phyloP scores from a whole-genome alignment of 176 grass and related monocot genomes.

The Eleusine indica region DNA sequence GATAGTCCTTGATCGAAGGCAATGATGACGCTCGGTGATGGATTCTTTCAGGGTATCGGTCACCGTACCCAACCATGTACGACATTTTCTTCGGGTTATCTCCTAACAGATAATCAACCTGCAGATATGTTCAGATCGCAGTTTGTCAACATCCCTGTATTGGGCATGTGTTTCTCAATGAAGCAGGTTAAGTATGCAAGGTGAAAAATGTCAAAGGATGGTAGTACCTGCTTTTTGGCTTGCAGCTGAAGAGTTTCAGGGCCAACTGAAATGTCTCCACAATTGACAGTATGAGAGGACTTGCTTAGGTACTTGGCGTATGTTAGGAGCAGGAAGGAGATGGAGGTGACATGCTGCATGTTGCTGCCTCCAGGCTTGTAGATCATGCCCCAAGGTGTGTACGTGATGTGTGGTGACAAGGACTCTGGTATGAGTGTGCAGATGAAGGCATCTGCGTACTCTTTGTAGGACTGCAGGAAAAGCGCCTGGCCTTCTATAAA shows the following conservation, averaged over 20 bases:
- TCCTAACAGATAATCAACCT: slow-evolving; percentile 88
- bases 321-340: slow-evolving; percentile 82
- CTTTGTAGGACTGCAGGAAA: slow-evolving; percentile 82
- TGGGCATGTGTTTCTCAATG: background rate
- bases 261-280: slow-evolving; percentile 67
- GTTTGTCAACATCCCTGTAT: background rate
- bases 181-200: background rate
- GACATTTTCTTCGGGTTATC: slow-evolving; percentile 95
- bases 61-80: slow-evolving; percentile 91
- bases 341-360: slow-evolving; percentile 95
- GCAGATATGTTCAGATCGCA: slow-evolving; percentile 6
- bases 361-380: slow-evolving; percentile 97
- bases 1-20: slow-evolving; percentile 71
- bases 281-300: slow-evolving; percentile 79
- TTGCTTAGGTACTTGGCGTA: slow-evolving; percentile 88
- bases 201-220: background rate
- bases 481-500: slow-evolving; percentile 77
- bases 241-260: slow-evolving; percentile 59
- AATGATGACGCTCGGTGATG: slow-evolving; percentile 87
- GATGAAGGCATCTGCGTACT: slow-evolving; percentile 80
- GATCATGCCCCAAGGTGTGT: slow-evolving; percentile 81
- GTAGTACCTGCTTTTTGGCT: slow-evolving; percentile 72
- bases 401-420: slow-evolving; percentile 75
- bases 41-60: slow-evolving; percentile 71
- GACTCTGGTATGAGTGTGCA: slow-evolving; percentile 93